Evolutionary conservation across 2,329 filamentous ascomycete species (phyloP).

Genomic region (Neopestalotiopsis clavispora): DNA sequence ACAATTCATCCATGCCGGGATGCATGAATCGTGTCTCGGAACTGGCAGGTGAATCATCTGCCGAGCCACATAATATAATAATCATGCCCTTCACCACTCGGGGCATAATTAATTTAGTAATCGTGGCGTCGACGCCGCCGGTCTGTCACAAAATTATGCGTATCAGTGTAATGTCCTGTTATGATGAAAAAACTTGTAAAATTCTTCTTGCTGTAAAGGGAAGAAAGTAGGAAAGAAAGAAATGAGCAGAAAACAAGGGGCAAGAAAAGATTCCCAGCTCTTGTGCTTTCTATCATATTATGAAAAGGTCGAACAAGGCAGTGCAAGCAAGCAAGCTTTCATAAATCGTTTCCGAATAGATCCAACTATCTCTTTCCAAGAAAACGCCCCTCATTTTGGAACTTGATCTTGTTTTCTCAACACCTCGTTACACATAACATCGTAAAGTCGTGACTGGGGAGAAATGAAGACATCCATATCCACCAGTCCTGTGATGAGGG

Average conservation of each 20-base stretch:
- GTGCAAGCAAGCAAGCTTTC: slow-evolving; percentile 18
- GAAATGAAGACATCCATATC: slow-evolving; percentile 16
- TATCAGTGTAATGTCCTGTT: slow-evolving; percentile 43
- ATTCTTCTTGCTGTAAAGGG: slow-evolving; percentile 25
- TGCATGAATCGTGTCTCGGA: neutral
- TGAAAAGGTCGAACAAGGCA: slow-evolving; percentile 12
- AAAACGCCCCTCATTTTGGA: neutral
- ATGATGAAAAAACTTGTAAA: slow-evolving; percentile 21
- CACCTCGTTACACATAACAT: slow-evolving; percentile 25
- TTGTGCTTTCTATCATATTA: slow-evolving; percentile 30
- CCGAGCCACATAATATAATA: neutral
- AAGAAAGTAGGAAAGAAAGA: slow-evolving; percentile 24
- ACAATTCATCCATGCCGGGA: neutral
- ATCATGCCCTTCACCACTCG: neutral
- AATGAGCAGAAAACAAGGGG: slow-evolving; percentile 22
- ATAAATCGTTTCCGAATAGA: slow-evolving; percentile 1
- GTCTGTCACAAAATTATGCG: slow-evolving; percentile 45
- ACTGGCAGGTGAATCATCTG: neutral
- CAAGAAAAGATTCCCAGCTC: slow-evolving; percentile 18
- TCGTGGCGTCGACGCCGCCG: slow-evolving; percentile 41
- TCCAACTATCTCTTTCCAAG: slow-evolving; percentile 21
- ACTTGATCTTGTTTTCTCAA: slow-evolving; percentile 16
- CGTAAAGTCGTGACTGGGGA: slow-evolving; percentile 29
- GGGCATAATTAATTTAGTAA: slow-evolving; percentile 20
- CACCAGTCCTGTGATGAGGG: too few relatives aligned